phyloP scores from a whole-genome alignment of 1,139 yeast species.

The Suhomyces maxii region DNA sequence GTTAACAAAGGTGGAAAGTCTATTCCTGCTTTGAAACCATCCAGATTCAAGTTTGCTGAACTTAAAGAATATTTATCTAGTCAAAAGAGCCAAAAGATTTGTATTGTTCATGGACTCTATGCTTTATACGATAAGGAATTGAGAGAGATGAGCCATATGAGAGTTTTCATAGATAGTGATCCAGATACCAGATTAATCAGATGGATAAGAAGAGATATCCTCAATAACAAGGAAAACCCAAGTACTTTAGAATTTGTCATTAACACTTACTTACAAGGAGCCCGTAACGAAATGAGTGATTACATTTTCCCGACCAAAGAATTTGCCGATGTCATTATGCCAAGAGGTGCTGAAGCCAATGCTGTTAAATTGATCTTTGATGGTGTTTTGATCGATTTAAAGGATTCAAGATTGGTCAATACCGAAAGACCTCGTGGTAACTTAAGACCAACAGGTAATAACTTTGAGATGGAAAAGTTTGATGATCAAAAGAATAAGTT shows the following conservation, averaged over 20 bases:
- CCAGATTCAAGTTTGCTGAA: conserved; percentile 37
- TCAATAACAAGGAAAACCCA: conserved; percentile 14
- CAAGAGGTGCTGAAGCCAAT: conserved; percentile 64
- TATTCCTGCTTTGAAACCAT: conserved; percentile 35
- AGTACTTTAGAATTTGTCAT: conserved; percentile 50
- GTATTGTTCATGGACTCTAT: conserved; percentile 75
- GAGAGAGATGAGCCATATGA: conserved; percentile 60
- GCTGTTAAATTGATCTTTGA: conserved; percentile 74
- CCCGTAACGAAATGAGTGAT: conserved; percentile 77
- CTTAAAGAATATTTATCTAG: conserved; percentile 21
- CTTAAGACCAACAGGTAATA: conserved; percentile 26
- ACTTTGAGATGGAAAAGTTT: conserved; percentile 40
- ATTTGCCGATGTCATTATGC: conserved; percentile 78
- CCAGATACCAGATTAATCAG: conserved; percentile 80
- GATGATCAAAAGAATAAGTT: conserved; percentile 52
- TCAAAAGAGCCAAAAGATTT: conserved; percentile 33
- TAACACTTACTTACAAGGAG: conserved; percentile 57
- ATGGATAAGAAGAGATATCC: conserved; percentile 57
- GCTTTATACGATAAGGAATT: conserved; percentile 68
- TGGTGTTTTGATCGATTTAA: conserved; percentile 52
- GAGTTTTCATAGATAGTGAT: conserved; percentile 82
- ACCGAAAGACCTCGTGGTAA: conserved; percentile 15
- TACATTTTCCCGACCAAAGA: conserved; percentile 76
- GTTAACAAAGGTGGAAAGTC: conserved; percentile 21
- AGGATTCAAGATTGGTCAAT: conserved; percentile 30